phyloP scores from a whole-genome alignment of 345 rosid genomes.

The Eucalyptus sideroxylon region DNA sequence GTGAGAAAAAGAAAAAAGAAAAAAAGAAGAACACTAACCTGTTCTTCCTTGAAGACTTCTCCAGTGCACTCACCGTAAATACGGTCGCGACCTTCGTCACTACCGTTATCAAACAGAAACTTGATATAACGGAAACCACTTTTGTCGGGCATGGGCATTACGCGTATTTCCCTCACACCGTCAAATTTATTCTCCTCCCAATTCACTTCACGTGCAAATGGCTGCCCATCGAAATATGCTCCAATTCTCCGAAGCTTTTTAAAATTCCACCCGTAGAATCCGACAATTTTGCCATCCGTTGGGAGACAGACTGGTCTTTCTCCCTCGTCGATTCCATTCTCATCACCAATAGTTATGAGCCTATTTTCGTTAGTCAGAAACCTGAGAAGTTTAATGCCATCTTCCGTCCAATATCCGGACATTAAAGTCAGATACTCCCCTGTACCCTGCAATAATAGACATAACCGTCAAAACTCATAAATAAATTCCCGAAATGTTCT shows the following conservation, averaged over 20 bases:
- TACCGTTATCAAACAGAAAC: background rate
- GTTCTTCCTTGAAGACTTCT: too few relatives aligned
- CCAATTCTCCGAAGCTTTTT: background rate
- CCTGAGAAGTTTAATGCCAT: background rate
- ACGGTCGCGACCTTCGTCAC: fast-evolving
- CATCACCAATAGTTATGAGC: background rate
- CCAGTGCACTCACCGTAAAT: fast-evolving
- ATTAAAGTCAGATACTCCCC: background rate
- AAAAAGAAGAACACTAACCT: fast-evolving
- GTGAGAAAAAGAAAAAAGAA: too few relatives aligned
- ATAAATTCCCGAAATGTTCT: background rate
- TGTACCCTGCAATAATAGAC: background rate
- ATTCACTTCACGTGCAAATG: background rate
- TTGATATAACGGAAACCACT: background rate
- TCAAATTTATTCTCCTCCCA: background rate
- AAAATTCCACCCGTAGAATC: background rate
- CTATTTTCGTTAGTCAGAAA: background rate
- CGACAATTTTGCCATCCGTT: background rate
- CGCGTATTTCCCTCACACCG: background rate
- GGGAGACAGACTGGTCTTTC: too few relatives aligned
- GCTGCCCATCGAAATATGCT: background rate
- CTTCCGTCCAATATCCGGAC: fast-evolving
- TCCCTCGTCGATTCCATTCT: background rate
- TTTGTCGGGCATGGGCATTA: background rate
- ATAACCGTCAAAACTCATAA: too few relatives aligned